These are phyloP conservation scores for Nicotiana benthamiana DNA, from an alignment of 257 asterid genomes.

Conservation along the genomic window DNA sequence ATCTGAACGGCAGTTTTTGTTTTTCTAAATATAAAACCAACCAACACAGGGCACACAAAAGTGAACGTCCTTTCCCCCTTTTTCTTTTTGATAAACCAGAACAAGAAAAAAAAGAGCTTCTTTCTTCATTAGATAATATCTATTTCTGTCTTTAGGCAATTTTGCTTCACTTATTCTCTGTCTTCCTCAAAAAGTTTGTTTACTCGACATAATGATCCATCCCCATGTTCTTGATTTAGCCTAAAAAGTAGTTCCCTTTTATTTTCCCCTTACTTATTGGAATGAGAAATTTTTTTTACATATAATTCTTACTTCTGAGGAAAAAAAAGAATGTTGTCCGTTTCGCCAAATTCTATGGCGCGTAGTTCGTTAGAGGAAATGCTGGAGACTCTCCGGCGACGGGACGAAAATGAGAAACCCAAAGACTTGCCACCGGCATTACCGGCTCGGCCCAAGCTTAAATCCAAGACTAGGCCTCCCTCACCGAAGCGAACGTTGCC, in stretches of 20 bases:
- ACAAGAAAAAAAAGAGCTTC: neutral
- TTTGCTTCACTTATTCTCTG: neutral
- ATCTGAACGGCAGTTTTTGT: neutral
- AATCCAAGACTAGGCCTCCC: slow-evolving; percentile 61
- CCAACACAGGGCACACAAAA: neutral
- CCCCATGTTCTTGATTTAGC: neutral
- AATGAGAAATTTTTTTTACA: neutral
- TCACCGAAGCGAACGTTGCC: slow-evolving; percentile 52
- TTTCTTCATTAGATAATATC: neutral
- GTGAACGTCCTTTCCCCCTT: neutral
- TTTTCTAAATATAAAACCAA: slow-evolving; percentile 11
- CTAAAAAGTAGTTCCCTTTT: neutral
- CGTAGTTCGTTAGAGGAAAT: slow-evolving; percentile 93
- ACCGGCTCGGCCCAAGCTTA: slow-evolving; percentile 64
- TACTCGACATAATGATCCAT: neutral
- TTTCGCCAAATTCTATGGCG: slow-evolving; percentile 42
- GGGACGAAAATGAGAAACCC: slow-evolving; percentile 50
- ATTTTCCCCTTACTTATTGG: neutral
- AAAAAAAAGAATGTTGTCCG: slow-evolving; percentile 38
- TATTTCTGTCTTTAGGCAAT: neutral
- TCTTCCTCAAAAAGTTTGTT: neutral
- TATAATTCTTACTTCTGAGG: neutral
- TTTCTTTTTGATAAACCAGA: neutral
- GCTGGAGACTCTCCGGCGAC: slow-evolving; percentile 72
- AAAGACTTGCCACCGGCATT: slow-evolving; percentile 81